phyloP scores from a whole-genome alignment of 2,329 filamentous ascomycete species.

The Colletotrichum kahawae region DNA sequence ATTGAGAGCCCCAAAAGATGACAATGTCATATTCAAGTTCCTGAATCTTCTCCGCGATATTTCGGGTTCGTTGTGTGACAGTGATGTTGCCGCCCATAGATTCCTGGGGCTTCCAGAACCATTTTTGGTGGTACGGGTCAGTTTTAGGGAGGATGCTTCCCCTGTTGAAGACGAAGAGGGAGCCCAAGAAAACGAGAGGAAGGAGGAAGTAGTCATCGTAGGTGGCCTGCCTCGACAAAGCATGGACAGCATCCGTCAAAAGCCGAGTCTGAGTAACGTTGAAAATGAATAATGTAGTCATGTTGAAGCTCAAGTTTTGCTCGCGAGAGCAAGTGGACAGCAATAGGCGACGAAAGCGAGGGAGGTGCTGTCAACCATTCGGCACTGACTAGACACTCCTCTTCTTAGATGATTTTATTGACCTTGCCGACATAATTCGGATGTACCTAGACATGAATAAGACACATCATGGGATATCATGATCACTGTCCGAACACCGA shows the following conservation, averaged over 20 bases:
- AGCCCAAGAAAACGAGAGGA: neutral
- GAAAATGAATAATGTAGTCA: neutral
- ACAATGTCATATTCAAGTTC: neutral
- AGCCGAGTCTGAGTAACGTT: neutral
- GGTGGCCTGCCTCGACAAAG: neutral
- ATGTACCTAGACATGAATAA: accelerated
- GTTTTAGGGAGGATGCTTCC: neutral
- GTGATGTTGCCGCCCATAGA: neutral
- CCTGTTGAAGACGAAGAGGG: neutral
- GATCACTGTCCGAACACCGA: neutral
- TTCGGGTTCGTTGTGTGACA: neutral
- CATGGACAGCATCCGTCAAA: neutral
- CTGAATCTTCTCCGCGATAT: neutral
- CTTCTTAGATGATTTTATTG: neutral
- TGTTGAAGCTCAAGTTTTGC: neutral
- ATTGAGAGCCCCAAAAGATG: neutral
- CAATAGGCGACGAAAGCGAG: neutral
- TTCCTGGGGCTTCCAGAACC: neutral
- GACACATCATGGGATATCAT: neutral
- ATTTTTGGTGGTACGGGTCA: neutral
- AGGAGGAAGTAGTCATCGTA: neutral
- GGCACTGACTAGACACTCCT: neutral
- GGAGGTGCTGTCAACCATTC: neutral
- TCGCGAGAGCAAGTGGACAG: neutral
- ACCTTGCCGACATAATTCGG: neutral